These are phyloP conservation scores for Lepiota subincarnata DNA, from an alignment of 768 basidiomycete species.

Conservation along the genomic window DNA sequence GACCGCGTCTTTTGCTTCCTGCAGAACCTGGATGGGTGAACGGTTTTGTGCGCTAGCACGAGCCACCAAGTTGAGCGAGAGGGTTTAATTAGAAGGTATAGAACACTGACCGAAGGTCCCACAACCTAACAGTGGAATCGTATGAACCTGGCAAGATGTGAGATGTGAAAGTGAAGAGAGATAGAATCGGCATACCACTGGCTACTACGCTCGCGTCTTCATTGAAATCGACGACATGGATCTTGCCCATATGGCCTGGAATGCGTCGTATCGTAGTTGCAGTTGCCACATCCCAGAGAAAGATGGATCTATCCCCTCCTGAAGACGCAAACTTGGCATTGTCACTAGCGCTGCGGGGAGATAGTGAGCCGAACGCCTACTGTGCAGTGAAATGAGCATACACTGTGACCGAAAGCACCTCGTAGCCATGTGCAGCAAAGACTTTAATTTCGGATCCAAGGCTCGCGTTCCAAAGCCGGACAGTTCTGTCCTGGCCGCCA, in stretches of 20 bases:
- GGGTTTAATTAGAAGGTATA: neutral
- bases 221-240: conserved; percentile 89
- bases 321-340: conserved; percentile 93
- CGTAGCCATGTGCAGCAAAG: conserved; percentile 92
- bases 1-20: conserved; percentile 85
- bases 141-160: conserved; percentile 65
- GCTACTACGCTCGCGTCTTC: conserved; percentile 82
- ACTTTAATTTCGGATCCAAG: conserved; percentile 86
- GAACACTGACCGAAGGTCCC: conserved; percentile 77
- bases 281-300: conserved; percentile 92
- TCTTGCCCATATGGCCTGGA: conserved; percentile 86
- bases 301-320: conserved; percentile 90
- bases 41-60: conserved; percentile 61
- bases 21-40: conserved; percentile 85
- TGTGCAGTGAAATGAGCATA: conserved; percentile 34
- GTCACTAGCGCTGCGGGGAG: conserved; percentile 67
- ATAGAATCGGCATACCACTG: conserved; percentile 54
- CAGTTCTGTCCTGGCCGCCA: conserved; percentile 86
- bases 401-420: conserved; percentile 89
- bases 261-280: conserved; percentile 81
- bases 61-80: conserved; percentile 1
- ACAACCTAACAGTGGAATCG: conserved; percentile 85
- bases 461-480: conserved; percentile 88
- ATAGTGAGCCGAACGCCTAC: neutral
- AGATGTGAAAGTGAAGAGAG: conserved; percentile 5